Percentiles rank a stretch among this genome's conserved stretches.
These are phyloP conservation scores for Dactylellina parvicollis DNA, from an alignment of 2,329 filamentous ascomycete genomes.

Conservation along the genomic window DNA sequence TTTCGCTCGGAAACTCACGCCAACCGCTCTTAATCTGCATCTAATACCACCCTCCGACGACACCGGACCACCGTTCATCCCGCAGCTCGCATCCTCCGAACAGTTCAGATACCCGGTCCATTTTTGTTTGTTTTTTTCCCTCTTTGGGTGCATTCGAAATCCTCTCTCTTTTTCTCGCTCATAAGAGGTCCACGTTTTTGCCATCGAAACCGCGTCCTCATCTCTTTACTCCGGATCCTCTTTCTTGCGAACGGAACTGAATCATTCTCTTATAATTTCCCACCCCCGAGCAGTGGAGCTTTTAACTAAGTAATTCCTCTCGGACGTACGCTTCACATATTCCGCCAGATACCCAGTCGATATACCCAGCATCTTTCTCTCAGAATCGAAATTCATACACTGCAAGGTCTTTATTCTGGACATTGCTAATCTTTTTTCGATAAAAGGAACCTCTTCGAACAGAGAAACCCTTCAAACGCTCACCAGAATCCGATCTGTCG, in stretches of 20 bases:
- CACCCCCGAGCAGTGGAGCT: slow-evolving; percentile 52
- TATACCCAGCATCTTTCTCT: neutral
- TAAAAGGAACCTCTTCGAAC: neutral
- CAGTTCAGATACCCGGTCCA: slow-evolving; percentile 16
- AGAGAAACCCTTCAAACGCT: neutral
- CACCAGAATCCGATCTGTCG: neutral
- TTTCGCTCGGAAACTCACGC: slow-evolving; percentile 47
- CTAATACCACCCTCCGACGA: slow-evolving; percentile 33
- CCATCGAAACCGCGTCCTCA: slow-evolving; percentile 28
- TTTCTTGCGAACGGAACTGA: slow-evolving; percentile 39
- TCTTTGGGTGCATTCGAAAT: slow-evolving; percentile 22
- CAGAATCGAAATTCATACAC: neutral
- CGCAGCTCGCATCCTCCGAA: slow-evolving; percentile 8
- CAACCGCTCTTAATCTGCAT: slow-evolving; percentile 18
- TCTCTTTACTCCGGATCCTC: slow-evolving; percentile 8
- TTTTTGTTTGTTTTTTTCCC: neutral
- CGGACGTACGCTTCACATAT: slow-evolving; percentile 20
- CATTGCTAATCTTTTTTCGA: neutral
- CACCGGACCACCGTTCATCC: slow-evolving; percentile 3
- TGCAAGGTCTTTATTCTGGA: neutral
- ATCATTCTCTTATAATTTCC: slow-evolving; percentile 30
- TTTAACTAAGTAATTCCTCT: slow-evolving; percentile 55
- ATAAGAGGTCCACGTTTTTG: slow-evolving; percentile 37
- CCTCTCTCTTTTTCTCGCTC: slow-evolving; percentile 42
- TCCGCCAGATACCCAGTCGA: slow-evolving; percentile 6